Conservation (phyloP, 2,329 filamentous ascomycete genomes). For the Penicillium oxalicum region DNA sequence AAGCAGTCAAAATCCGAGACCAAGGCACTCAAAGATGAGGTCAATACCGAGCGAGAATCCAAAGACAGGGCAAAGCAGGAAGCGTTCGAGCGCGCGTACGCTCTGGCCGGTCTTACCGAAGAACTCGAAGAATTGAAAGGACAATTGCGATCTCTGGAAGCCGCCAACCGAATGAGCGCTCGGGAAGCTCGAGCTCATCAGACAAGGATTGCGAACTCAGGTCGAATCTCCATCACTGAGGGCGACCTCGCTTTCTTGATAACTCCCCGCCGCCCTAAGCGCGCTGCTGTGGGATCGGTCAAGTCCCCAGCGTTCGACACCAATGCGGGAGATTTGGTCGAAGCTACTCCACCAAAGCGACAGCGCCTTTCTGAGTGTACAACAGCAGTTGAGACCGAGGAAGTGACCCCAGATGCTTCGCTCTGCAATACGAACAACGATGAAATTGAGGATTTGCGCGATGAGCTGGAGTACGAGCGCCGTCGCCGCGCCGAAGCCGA, state of each 20-base stretch:
- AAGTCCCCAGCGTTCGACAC: constrained; percentile 14
- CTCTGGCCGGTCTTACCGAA: constrained; percentile 41
- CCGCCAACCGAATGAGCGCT: constrained; percentile 29
- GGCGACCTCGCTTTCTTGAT: constrained; percentile 30
- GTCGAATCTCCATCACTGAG: constrained; percentile 26
- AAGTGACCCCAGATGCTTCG: constrained; percentile 22
- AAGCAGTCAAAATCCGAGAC: constrained; percentile 41
- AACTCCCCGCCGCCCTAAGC: constrained; percentile 31
- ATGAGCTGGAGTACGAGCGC: constrained; percentile 48
- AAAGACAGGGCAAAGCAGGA: constrained; percentile 44
- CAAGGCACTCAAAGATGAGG: constrained; percentile 48
- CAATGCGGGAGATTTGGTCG: constrained; percentile 6
- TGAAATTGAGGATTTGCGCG: constrained; percentile 40
- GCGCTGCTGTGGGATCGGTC: constrained; percentile 26
- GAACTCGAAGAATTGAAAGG: constrained; percentile 42
- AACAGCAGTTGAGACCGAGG: constrained; percentile 19
- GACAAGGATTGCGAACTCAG: constrained; percentile 24
- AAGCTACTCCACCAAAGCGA: constrained; percentile 32
- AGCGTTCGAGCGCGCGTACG: constrained; percentile 44
- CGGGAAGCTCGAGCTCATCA: constrained; percentile 31
- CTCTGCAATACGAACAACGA: constrained; percentile 33
- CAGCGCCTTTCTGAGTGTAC: constrained; percentile 28
- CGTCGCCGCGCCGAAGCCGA: constrained; percentile 48
- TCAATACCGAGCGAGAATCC: constrained; percentile 44
- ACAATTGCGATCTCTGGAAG: constrained; percentile 35